These are phyloP conservation scores for Pilatotrama ljubarskyi DNA, from an alignment of 768 basidiomycete species.

Conservation along the genomic window DNA sequence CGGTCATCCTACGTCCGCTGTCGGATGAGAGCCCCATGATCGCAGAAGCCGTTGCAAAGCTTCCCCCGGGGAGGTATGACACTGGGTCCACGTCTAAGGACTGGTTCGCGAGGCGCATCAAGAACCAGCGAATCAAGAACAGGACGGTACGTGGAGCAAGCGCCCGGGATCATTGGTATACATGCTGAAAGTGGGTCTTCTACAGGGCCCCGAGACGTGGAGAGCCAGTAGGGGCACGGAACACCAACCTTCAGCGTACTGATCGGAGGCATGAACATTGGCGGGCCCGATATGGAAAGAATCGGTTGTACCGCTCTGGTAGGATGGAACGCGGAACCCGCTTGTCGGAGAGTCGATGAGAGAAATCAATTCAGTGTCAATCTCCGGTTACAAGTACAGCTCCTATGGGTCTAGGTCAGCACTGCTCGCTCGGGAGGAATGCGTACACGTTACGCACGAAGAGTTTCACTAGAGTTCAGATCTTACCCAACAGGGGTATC, in stretches of 20 bases:
- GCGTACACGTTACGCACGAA: background rate
- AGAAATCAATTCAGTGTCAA: too few relatives aligned
- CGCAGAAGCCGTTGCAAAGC: constrained; percentile 40
- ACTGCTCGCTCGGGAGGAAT: too few relatives aligned
- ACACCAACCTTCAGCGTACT: constrained; percentile 12
- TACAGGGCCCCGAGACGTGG: constrained; percentile 28
- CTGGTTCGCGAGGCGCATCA: constrained; percentile 44
- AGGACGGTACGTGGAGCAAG: constrained; percentile 36
- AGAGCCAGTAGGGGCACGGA: constrained; percentile 26
- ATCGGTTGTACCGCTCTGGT: too few relatives aligned
- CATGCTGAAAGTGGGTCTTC: background rate
- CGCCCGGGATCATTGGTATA: background rate
- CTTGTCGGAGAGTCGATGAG: too few relatives aligned
- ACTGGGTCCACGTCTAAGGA: constrained; percentile 39
- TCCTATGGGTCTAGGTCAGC: background rate
- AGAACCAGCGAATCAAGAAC: constrained; percentile 43
- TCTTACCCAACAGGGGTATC: background rate
- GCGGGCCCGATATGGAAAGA: too few relatives aligned
- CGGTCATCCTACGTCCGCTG: constrained; percentile 50
- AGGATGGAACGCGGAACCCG: too few relatives aligned
- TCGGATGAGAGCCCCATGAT: constrained; percentile 52
- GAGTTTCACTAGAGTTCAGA: background rate
- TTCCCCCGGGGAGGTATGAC: constrained; percentile 36
- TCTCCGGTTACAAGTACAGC: too few relatives aligned
- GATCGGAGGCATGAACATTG: background rate